phyloP scores from a whole-genome alignment of 2,329 filamentous ascomycete genomes.

The Graphilbum ipis-grandicollis region DNA sequence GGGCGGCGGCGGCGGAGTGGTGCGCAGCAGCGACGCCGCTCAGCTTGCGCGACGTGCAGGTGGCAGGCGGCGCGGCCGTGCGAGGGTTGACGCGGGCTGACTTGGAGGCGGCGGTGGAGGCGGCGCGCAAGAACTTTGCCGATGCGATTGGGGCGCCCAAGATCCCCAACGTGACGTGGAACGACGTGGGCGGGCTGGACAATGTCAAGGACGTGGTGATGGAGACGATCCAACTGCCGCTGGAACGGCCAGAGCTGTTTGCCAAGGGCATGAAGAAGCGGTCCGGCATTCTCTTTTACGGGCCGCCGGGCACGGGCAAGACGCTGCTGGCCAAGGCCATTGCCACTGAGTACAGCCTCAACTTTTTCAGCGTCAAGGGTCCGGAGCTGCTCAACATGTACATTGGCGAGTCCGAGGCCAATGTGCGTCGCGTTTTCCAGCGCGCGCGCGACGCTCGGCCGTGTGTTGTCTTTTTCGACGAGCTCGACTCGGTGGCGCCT shows the following conservation, averaged over 20 bases:
- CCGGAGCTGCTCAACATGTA: conserved; percentile 92
- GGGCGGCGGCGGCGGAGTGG: conserved; percentile 14
- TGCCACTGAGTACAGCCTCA: conserved; percentile 81
- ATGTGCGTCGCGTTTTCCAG: conserved; percentile 79
- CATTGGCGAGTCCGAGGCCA: conserved; percentile 85
- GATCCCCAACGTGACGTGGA: conserved; percentile 93
- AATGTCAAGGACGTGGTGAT: conserved; percentile 96
- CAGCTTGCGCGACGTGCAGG: conserved; percentile 65
- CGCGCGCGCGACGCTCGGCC: conserved; percentile 70
- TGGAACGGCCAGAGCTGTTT: conserved; percentile 84
- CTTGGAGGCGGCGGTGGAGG: conserved; percentile 85
- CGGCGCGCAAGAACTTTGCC: conserved; percentile 92
- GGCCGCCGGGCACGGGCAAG: conserved; percentile 80
- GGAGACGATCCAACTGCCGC: conserved; percentile 86
- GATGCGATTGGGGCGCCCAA: conserved; percentile 95
- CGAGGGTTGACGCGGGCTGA: conserved; percentile 66
- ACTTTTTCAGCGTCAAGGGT: conserved; percentile 89
- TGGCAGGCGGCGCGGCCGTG: conserved; percentile 68
- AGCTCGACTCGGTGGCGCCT: conserved; percentile 82
- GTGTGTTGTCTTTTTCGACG: conserved; percentile 87
- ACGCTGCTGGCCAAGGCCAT: conserved; percentile 87
- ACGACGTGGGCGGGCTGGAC: conserved; percentile 81
- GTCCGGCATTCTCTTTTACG: conserved; percentile 83
- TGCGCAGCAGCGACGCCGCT: conserved; percentile 18
- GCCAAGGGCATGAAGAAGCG: conserved; percentile 97